Evolutionary conservation across 768 basidiomycete species (phyloP), one percentile per base, ranked within the genome.

Genomic region (Russula sp.): DNA sequence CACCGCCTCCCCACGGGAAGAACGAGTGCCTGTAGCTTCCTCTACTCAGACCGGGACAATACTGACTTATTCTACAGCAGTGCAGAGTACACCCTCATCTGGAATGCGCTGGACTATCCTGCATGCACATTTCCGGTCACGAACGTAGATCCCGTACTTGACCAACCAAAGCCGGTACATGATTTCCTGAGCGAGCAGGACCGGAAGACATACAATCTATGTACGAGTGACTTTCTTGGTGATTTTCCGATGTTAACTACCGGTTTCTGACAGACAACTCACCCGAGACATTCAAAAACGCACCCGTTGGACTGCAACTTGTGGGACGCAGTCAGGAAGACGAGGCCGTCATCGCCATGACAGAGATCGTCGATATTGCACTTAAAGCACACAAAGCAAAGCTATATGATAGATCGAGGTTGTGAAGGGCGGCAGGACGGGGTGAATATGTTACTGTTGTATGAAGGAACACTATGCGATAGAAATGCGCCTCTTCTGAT

Each of bases 291-390:
- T 80, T 78, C 66, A 69, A 73, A 6, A 77, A 76, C 16, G 75
- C 77, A n/a, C 81, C 82, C 2, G 73, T 83, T 6, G 73, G 74
- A 16, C 71, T 84, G 50, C 82, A 84, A 69, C 71, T 83, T 13
- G 72, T 79, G 7, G 82, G 81, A 3, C 73, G 76, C 31, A 77
- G 75, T 39, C 72, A 74, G 50, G 82, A 83, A 68, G 82, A 84
- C 57, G 82, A 83, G 68, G 82, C 79, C 0, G 79, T 83, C 18
- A 73, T 83, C 10, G 73, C 71, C 5, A 79, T 82, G 77, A 76
- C 77, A 4, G 79, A 79, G 65, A 70, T 80, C 6, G 77, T 80
- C 13, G 76, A 76, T 32, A 71, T 66, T 3, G 77, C 78, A 11
- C 56, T 78, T 6, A 75, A 72, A 68, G 61, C 62, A 32, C 55